Conservation (phyloP, 2,329 filamentous ascomycete species). For the Orbilia oligospora region DNA sequence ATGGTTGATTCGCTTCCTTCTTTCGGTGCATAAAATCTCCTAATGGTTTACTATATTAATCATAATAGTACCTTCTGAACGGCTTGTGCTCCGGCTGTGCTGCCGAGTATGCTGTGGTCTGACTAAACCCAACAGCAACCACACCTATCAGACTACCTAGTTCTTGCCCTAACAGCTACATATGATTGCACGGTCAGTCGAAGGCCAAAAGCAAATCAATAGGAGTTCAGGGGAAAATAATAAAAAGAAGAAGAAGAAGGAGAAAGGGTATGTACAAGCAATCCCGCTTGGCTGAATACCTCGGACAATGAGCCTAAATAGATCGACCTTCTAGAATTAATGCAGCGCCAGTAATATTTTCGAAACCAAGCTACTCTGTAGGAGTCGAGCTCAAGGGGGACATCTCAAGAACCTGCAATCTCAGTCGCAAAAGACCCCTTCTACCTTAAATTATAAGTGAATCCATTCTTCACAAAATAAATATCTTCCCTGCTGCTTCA, state of each 20-base stretch:
- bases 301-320: slow-evolving; percentile 51
- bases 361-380: no score
- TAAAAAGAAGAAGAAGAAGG: background rate
- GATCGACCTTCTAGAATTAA: slow-evolving; percentile 49
- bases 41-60: slow-evolving; percentile 14
- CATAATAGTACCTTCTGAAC: background rate
- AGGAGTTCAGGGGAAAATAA: slow-evolving; percentile 3
- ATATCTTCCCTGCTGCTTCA: slow-evolving; percentile 27
- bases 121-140: slow-evolving; percentile 8
- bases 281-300: slow-evolving; percentile 50
- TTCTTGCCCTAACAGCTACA: slow-evolving; percentile 32
- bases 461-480: background rate
- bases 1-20: background rate
- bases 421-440: background rate
- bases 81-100: slow-evolving; percentile 1
- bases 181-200: background rate
- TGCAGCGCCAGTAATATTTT: background rate
- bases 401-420: background rate
- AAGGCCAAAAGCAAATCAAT: slow-evolving; percentile 3
- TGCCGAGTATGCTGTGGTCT: slow-evolving; percentile 18
- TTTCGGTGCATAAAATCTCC: slow-evolving; percentile 17
- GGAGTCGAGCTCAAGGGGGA: background rate
- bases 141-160: background rate
- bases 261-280: background rate
- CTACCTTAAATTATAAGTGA: background rate